Percentiles rank a stretch among this genome's conserved stretches.
phyloP scores from a whole-genome alignment of 805 yeast species.

The Yarrowia sp. region DNA sequence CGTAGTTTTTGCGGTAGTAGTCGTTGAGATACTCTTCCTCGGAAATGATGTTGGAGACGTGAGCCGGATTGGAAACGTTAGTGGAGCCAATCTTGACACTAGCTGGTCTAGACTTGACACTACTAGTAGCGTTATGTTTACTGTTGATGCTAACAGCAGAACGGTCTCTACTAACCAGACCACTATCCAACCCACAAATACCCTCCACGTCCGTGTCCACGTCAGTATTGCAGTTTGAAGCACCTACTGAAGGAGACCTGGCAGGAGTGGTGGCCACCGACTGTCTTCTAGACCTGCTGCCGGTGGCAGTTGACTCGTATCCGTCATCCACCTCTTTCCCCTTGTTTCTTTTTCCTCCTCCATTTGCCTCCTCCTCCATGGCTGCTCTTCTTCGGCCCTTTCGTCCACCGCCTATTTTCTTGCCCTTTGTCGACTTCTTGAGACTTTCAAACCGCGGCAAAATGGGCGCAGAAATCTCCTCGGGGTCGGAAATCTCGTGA shows the following conservation, averaged over 20 bases:
- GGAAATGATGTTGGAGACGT: not conserved
- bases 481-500: constrained; percentile 2
- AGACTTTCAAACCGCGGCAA: not conserved
- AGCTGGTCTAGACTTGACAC: not conserved
- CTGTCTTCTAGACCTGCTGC: not conserved
- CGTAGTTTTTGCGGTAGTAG: not conserved
- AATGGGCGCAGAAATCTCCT: constrained; percentile 1
- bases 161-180: not conserved
- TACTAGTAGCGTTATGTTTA: not conserved
- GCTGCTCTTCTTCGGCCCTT: not conserved
- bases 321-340: not conserved
- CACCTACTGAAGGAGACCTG: not conserved
- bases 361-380: constrained; percentile 2
- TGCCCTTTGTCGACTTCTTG: constrained; percentile 2
- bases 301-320: not conserved
- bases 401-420: not conserved
- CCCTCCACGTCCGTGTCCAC: not conserved
- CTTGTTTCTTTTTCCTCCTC: not conserved
- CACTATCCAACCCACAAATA: not conserved
- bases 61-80: not conserved
- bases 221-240: not conserved
- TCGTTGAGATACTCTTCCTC: not conserved
- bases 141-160: not conserved
- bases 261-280: not conserved
- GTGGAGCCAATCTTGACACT: no score